Evolutionary conservation across 495 filamentous ascomycete species (phyloP).

Genomic region (Bryoglossum gracile): DNA sequence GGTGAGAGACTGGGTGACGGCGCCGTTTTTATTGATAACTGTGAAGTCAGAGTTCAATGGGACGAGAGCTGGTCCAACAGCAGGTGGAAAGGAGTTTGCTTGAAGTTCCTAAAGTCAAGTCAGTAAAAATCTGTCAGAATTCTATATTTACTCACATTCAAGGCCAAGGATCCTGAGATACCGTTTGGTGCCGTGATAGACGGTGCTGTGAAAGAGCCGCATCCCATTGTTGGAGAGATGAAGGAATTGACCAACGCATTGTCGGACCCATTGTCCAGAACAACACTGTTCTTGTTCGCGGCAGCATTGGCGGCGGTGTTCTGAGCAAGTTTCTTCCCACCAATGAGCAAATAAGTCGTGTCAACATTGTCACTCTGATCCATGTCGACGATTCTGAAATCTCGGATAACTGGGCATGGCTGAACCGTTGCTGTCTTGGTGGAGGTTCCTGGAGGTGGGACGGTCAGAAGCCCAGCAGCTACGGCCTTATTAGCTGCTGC

Average conservation of each 20-base stretch:
- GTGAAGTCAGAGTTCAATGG: not conserved
- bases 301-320: not conserved
- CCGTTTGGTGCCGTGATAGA: not conserved
- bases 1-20: not conserved
- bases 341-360: conserved; percentile 1
- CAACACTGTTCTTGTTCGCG: not conserved
- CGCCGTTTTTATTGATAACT: not conserved
- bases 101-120: conserved; percentile 1
- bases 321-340: not conserved
- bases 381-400: conserved; percentile 3
- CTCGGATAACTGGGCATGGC: not conserved
- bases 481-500: not conserved
- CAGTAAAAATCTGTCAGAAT: not conserved
- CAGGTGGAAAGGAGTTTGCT: not conserved
- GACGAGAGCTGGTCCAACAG: not conserved
- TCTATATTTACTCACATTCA: not conserved
- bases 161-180: not conserved
- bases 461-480: not conserved
- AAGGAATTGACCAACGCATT: not conserved
- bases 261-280: not conserved
- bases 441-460: not conserved
- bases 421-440: not conserved
- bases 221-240: not conserved
- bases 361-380: conserved; percentile 7
- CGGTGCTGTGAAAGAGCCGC: not conserved